These are phyloP conservation scores for Vigna trinervia DNA, from an alignment of 306 rosid genomes.

Conservation along the genomic window DNA sequence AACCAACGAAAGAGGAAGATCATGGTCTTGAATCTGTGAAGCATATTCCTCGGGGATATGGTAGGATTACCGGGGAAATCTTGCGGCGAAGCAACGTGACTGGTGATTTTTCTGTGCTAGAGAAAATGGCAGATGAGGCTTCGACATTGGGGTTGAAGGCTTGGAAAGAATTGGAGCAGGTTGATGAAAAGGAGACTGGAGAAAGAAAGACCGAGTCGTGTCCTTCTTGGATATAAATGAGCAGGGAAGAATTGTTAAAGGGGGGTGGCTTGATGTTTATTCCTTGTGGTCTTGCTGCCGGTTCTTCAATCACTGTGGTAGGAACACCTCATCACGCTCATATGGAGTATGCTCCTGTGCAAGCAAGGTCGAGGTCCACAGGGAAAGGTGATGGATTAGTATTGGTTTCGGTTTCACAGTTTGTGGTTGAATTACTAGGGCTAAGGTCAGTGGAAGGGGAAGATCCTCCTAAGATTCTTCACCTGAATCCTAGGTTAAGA, in stretches of 20 bases:
- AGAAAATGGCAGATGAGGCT: constrained; percentile 97
- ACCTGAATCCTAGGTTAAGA: constrained; percentile 87
- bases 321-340: constrained; percentile 91
- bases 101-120: constrained; percentile 67
- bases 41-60: constrained; percentile 61
- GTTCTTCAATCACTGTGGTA: constrained; percentile 90
- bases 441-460: constrained; percentile 94
- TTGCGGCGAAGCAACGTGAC: constrained; percentile 62
- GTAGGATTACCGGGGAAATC: constrained; percentile 74
- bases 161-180: constrained; percentile 74
- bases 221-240: constrained; percentile 91
- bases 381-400: constrained; percentile 56
- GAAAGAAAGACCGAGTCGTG: constrained; percentile 75
- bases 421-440: constrained; percentile 95
- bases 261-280: constrained; percentile 88
- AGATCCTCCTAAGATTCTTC: constrained; percentile 97
- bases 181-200: constrained; percentile 53
- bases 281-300: constrained; percentile 99
- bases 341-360: constrained; percentile 75
- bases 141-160: constrained; percentile 80
- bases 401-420: constrained; percentile 82
- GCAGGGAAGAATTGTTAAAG: constrained; percentile 66
- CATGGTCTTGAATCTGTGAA: constrained; percentile 49
- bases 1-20: constrained; percentile 67
- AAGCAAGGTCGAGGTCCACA: constrained; percentile 51